A percentile compares a stretch with the other conserved stretches of the same genome.
phyloP scores from a whole-genome alignment of 2,329 filamentous ascomycete genomes.

The Cladosporium sp. region DNA sequence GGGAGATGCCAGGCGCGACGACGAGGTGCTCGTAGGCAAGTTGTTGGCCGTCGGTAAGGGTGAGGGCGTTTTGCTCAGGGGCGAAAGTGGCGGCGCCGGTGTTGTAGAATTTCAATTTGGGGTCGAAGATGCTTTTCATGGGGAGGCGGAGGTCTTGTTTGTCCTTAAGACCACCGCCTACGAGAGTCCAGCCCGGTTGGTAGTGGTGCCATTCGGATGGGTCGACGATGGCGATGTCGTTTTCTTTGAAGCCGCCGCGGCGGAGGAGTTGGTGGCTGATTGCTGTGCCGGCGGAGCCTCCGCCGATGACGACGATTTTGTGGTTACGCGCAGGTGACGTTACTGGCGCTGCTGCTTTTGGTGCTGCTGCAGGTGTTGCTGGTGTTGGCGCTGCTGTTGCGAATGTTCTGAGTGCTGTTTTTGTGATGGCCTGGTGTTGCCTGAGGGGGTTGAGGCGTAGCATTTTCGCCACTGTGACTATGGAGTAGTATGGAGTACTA shows the following conservation, averaged over 20 bases:
- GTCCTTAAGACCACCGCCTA: conserved; percentile 61
- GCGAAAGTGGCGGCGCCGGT: conserved; percentile 47
- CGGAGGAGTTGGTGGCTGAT: conserved; percentile 65
- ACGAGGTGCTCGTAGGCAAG: conserved; percentile 62
- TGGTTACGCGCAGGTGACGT: conserved; percentile 43
- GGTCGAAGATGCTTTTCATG: conserved; percentile 50
- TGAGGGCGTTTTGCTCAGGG: conserved; percentile 55
- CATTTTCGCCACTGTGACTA: no score
- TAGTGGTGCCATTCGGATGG: conserved; percentile 63
- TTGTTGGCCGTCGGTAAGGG: conserved; percentile 52
- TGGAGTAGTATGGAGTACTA: no score
- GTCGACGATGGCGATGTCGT: conserved; percentile 63
- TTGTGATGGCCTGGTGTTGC: neutral
- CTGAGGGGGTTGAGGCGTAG: no score
- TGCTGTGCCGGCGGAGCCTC: conserved; percentile 60
- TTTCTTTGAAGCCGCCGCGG: conserved; percentile 50
- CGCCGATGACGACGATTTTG: conserved; percentile 64
- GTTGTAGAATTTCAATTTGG: conserved; percentile 60
- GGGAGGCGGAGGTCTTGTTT: conserved; percentile 55
- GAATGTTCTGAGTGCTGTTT: neutral
- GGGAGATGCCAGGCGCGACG: conserved; percentile 46
- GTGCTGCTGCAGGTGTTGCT: no score
- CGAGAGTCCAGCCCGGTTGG: conserved; percentile 67
- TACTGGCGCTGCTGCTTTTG: no score
- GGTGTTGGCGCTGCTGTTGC: conserved; percentile 5